Percentiles rank a stretch among this genome's conserved stretches.
Evolutionary conservation across 2,329 filamentous ascomycete genomes (phyloP).

Genomic region (Chrysoporthe cubensis): DNA sequence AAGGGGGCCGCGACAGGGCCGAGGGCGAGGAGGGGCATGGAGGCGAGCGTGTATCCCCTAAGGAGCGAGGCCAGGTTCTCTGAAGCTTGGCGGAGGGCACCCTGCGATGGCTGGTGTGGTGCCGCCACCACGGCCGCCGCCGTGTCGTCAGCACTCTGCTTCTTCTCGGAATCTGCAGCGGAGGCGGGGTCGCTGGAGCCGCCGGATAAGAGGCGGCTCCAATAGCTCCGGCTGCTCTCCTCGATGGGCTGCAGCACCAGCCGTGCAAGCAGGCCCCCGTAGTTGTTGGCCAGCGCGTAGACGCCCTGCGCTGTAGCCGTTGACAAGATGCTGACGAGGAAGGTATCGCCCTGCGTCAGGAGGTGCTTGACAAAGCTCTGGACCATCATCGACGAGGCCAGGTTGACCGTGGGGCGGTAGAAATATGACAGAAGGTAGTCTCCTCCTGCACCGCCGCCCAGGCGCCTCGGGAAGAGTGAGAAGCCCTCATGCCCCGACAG

Average conservation of each 20-base stretch:
- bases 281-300: constrained; percentile 93
- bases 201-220: constrained; percentile 72
- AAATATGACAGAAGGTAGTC: constrained; percentile 58
- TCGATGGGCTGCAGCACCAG: constrained; percentile 94
- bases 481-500: constrained; percentile 65
- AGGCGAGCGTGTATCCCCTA: constrained; percentile 74
- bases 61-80: constrained; percentile 67
- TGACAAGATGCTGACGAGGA: constrained; percentile 80
- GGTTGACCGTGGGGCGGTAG: constrained; percentile 68
- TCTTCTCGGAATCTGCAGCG: neutral
- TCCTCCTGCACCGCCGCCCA: constrained; percentile 33
- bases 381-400: constrained; percentile 81
- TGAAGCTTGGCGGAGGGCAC: constrained; percentile 45
- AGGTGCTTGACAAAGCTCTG: constrained; percentile 92
- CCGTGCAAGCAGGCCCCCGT: constrained; percentile 84
- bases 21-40: constrained; percentile 67
- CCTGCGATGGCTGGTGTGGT: constrained; percentile 23
- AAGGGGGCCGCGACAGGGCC: constrained; percentile 77
- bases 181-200: constrained; percentile 39
- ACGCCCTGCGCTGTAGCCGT: constrained; percentile 82
- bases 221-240: constrained; percentile 88
- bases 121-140: constrained; percentile 27
- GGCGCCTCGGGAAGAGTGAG: constrained; percentile 62
- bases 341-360: constrained; percentile 90
- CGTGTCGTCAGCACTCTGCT: constrained; percentile 24